phyloP scores from a whole-genome alignment of 1,139 yeast species.

The Geotrichum siamense region DNA sequence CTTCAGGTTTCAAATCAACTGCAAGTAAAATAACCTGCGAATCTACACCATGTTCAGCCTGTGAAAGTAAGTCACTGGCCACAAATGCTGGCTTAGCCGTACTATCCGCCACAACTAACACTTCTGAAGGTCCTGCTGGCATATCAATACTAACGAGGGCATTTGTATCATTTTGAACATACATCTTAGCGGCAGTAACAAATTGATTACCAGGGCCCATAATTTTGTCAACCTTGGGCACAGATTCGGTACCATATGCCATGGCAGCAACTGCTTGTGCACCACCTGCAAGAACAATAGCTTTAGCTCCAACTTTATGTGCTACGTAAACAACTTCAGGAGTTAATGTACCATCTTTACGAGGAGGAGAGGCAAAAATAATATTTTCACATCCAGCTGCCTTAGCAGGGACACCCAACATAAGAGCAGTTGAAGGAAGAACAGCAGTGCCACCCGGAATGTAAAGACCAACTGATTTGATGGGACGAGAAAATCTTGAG shows the following conservation, averaged over 20 bases:
- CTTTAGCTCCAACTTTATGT: conserved; percentile 84
- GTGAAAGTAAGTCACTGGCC: conserved; percentile 89
- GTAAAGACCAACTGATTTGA: conserved; percentile 88
- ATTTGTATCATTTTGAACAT: conserved; percentile 89
- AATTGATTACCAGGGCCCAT: conserved; percentile 99
- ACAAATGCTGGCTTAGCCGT: conserved; percentile 90
- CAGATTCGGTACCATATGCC: conserved; percentile 94
- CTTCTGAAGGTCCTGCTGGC: conserved; percentile 99
- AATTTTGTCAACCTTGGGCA: conserved; percentile 91
- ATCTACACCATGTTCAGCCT: conserved; percentile 98
- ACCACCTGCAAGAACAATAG: conserved; percentile 94
- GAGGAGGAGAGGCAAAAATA: conserved; percentile 96
- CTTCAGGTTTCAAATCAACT: conserved; percentile 53
- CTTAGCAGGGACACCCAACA: conserved; percentile 98
- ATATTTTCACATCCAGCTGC: conserved; percentile 97
- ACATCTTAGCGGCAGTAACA: conserved; percentile 98
- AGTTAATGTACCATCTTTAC: conserved; percentile 83
- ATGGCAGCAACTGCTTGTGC: conserved; percentile 98
- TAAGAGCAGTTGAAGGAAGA: conserved; percentile 92
- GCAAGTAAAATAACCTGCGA: conserved; percentile 93
- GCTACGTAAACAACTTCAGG: conserved; percentile 99
- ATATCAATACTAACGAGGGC: conserved; percentile 94
- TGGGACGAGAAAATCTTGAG: conserved; percentile 91
- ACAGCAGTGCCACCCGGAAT: conserved; percentile 99
- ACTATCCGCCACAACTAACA: conserved; percentile 82